These are phyloP conservation scores for Pythium scleroteichum DNA, from an alignment of 352 stramenopile genomes.

Conservation along the genomic window DNA sequence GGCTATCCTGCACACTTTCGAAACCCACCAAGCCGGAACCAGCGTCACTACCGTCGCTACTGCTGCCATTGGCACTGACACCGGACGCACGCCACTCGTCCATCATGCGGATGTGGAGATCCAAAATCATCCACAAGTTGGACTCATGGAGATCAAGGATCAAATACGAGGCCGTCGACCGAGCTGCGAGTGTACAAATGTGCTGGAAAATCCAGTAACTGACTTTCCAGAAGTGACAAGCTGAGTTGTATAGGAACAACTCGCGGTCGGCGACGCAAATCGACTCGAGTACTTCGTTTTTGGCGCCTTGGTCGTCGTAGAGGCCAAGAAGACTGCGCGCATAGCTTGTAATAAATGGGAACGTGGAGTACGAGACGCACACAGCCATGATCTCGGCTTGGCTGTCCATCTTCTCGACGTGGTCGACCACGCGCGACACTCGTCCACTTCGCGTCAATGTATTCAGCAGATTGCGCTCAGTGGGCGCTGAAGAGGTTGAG, in stretches of 20 bases:
- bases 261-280: slow-evolving; percentile 57
- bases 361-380: slow-evolving; percentile 80
- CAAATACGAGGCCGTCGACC: slow-evolving; percentile 76
- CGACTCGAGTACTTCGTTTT: slow-evolving; percentile 56
- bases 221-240: slow-evolving; percentile 74
- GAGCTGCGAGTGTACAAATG: slow-evolving; percentile 72
- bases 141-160: slow-evolving; percentile 81
- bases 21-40: not conserved
- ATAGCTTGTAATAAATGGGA: slow-evolving; percentile 86
- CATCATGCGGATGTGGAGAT: slow-evolving; percentile 71
- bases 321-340: slow-evolving; percentile 69
- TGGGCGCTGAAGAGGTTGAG: slow-evolving; percentile 6
- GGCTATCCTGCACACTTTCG: slow-evolving; percentile 19
- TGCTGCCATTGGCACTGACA: not conserved
- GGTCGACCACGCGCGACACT: slow-evolving; percentile 50
- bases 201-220: slow-evolving; percentile 81
- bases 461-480: slow-evolving; percentile 61
- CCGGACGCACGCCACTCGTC: slow-evolving; percentile 49
- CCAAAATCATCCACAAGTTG: slow-evolving; percentile 81
- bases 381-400: slow-evolving; percentile 73
- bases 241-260: slow-evolving; percentile 65
- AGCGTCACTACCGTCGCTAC: not conserved
- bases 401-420: slow-evolving; percentile 70
- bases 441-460: slow-evolving; percentile 67
- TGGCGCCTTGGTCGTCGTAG: slow-evolving; percentile 66